Evolutionary conservation across 805 yeast species (phyloP), one percentile per base, ranked within the genome.

Genomic region (Kluyveromyces dobzhanskii): DNA sequence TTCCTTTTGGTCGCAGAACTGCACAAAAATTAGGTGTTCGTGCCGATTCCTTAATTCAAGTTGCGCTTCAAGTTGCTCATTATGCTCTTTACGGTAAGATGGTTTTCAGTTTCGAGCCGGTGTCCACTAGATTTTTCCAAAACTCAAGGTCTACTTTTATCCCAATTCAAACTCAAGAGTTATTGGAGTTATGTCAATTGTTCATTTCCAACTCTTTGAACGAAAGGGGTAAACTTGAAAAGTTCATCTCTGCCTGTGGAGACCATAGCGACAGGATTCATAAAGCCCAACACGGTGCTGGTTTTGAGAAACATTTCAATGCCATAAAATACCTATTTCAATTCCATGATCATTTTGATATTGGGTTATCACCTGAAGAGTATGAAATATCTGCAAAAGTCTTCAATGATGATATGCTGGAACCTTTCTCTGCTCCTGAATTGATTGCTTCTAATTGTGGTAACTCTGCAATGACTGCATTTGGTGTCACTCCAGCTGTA

Each of bases 41-140:
- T 32, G 88, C 95, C 0, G 97, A 87, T 65, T 90, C 95, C 0
- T 81, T 83, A 66, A 80, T 86, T 30, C 97, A 87, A 59, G 75
- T 87, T 75, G 83, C 92, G 7, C 76, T 87, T 60, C 96, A 87
- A 58, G 79, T 90, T 7, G 85, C 95, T 2, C 88, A 87, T 59
- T 87, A 86, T 58, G 92, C 95, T 0, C 67, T 87, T 31, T 87
- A 87, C 52, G 97, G 97, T 14, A 82, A 80, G 53, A 85, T 85
- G 40, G 92, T 83, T 48, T 83, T 90, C 45, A 81, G 94, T 1
- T 80, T 85, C 49, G 97, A 87, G 62, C 95, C 95, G 1, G 88
- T 94, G 2, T 77, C 87, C 4, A 82, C 88, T 1, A 66, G 94
- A 43, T 68, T 68, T 43, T 83, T 80, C 57, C 67, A 67, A 44